Evolutionary conservation across 306 rosid genomes (phyloP).

Genomic region (Morella rubra): DNA sequence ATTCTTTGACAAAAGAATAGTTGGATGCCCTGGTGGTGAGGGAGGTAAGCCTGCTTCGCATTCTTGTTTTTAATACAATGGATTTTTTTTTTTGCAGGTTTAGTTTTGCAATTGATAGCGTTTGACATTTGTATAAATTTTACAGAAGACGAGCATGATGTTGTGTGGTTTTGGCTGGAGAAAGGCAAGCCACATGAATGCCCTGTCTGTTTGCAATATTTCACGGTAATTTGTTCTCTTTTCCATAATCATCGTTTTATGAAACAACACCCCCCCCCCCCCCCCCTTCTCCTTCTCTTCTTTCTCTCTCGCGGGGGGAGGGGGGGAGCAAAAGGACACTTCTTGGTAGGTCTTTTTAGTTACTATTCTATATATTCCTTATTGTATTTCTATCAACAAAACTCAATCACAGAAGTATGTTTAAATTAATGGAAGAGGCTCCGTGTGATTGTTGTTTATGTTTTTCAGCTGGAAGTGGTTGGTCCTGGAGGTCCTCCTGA

Average conservation of each 20-base stretch:
- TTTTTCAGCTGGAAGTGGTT: slow-evolving; percentile 42
- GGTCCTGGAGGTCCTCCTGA: slow-evolving; percentile 50
- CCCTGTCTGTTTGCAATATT: slow-evolving; percentile 46
- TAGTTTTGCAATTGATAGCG: not conserved
- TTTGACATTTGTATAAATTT: not conserved
- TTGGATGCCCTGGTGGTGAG: slow-evolving; percentile 57
- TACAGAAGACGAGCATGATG: slow-evolving; percentile 56
- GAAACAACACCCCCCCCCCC: not conserved
- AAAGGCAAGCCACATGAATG: slow-evolving; percentile 49
- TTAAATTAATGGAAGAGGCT: not conserved
- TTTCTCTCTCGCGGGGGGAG: too few species aligned
- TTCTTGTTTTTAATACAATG: not conserved
- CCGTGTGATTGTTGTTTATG: not conserved
- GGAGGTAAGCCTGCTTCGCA: slow-evolving; percentile 27
- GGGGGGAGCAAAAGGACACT: too few species aligned
- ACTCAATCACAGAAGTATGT: too few species aligned
- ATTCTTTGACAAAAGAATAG: slow-evolving; percentile 44
- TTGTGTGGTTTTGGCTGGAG: slow-evolving; percentile 62
- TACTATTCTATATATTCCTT: not conserved
- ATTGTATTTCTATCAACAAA: too few species aligned
- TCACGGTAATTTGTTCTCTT: slow-evolving; percentile 31
- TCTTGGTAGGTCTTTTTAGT: not conserved
- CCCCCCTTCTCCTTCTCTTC: not conserved
- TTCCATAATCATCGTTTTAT: not conserved
- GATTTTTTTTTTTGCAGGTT: not conserved